Conservation (phyloP, 1,284 basidiomycete species). For the Ceratobasidium sp. region DNA sequence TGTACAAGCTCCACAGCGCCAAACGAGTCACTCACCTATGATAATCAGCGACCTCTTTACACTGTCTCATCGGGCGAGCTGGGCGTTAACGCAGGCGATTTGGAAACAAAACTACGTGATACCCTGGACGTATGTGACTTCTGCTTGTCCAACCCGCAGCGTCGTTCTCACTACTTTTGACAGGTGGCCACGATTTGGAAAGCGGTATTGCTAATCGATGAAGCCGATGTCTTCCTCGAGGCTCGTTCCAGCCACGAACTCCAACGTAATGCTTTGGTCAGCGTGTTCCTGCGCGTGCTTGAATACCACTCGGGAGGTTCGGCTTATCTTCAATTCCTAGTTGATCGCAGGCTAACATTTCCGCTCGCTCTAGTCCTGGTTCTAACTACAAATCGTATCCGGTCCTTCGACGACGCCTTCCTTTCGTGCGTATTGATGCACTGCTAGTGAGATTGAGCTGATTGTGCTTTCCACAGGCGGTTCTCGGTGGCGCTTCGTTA, state of each 20-base stretch:
- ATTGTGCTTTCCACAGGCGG: slow-evolving; percentile 8
- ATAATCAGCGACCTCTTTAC: slow-evolving; percentile 39
- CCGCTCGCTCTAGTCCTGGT: slow-evolving; percentile 43
- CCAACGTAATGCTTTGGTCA: slow-evolving; percentile 47
- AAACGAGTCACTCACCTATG: neutral
- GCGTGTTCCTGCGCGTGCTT: slow-evolving; percentile 45
- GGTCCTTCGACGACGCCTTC: slow-evolving; percentile 48
- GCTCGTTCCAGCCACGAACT: slow-evolving; percentile 42
- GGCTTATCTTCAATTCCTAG: slow-evolving; percentile 1
- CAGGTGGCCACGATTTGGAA: slow-evolving; percentile 43
- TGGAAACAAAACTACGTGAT: slow-evolving; percentile 35
- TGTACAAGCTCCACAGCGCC: slow-evolving; percentile 25
- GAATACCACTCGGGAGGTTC: slow-evolving; percentile 45
- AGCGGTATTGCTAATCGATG: slow-evolving; percentile 41
- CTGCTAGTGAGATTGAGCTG: neutral
- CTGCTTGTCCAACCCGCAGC: neutral
- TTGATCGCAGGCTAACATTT: slow-evolving; percentile 11
- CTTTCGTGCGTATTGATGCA: slow-evolving; percentile 30
- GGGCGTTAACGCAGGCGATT: slow-evolving; percentile 35
- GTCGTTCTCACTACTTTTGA: slow-evolving; percentile 30
- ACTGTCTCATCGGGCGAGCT: slow-evolving; percentile 43
- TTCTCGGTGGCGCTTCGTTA: slow-evolving; percentile 40
- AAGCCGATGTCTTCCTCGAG: slow-evolving; percentile 44
- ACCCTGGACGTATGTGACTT: slow-evolving; percentile 23
- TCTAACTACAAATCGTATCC: slow-evolving; percentile 48